phyloP scores from a whole-genome alignment of 2,329 filamentous ascomycete genomes.

The Triangularia setosa region DNA sequence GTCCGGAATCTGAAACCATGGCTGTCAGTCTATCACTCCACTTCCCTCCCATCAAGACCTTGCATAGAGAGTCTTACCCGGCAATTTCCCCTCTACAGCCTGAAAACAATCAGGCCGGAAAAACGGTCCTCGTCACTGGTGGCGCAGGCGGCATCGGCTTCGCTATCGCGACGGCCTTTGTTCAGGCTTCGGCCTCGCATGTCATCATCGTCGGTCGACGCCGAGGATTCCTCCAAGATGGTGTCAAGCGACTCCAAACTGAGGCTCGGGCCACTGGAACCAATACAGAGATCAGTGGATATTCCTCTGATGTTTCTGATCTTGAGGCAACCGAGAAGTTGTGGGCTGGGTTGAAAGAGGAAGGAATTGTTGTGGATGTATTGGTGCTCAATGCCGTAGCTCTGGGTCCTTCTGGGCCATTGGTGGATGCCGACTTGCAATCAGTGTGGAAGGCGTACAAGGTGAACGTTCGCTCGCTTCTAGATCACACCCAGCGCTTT shows the following conservation, averaged over 20 bases:
- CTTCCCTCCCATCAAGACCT: conserved; percentile 28
- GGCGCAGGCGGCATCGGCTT: conserved; percentile 64
- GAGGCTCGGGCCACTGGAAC: conserved; percentile 2
- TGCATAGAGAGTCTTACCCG: conserved; percentile 35
- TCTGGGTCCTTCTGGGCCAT: conserved; percentile 12
- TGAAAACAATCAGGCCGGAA: conserved; percentile 39
- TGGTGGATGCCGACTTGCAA: conserved; percentile 26
- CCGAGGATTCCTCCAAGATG: conserved; percentile 20
- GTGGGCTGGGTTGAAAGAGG: conserved; percentile 28
- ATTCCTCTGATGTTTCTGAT: conserved; percentile 24
- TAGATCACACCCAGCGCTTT: conserved; percentile 33
- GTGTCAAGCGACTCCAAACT: conserved; percentile 13
- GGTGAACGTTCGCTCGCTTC: conserved; percentile 29
- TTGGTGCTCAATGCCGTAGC: conserved; percentile 33
- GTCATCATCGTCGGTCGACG: conserved; percentile 34
- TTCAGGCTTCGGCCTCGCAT: conserved; percentile 33
- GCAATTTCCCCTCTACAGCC: conserved; percentile 35
- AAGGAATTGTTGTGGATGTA: conserved; percentile 32
- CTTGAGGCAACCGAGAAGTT: conserved; percentile 27
- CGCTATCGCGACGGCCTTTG: conserved; percentile 57
- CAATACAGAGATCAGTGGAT: conserved; percentile 34
- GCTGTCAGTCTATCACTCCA: conserved; percentile 29
- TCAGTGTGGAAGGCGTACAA: conserved; percentile 28
- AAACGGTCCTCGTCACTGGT: conserved; percentile 62
- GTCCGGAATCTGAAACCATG: conserved; percentile 28